Percentiles rank a stretch among this genome's conserved stretches.
Evolutionary conservation across 805 yeast species (phyloP).

Genomic region (Ogataea chonburiensis): DNA sequence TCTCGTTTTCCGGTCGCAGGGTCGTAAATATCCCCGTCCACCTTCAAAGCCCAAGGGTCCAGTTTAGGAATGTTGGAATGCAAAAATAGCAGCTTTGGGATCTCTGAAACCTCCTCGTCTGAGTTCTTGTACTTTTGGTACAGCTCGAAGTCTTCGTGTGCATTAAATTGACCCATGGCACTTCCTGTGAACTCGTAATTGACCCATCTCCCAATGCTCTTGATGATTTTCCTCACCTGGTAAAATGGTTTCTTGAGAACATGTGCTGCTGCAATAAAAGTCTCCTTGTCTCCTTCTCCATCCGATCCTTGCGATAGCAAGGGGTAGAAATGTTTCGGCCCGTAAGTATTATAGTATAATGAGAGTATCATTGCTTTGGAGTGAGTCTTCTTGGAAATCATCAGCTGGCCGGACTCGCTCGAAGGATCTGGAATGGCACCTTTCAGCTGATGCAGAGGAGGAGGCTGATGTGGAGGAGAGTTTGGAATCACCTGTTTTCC

Average conservation of each 20-base stretch:
- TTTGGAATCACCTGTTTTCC: slow-evolving; percentile 28
- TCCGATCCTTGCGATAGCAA: slow-evolving; percentile 47
- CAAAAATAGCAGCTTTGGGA: slow-evolving; percentile 47
- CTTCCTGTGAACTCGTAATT: slow-evolving; percentile 55
- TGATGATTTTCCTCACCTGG: slow-evolving; percentile 54
- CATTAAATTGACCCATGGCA: slow-evolving; percentile 77
- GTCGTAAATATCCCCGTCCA: slow-evolving; percentile 40
- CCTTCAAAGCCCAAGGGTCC: slow-evolving; percentile 55
- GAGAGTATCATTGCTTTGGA: slow-evolving; percentile 52
- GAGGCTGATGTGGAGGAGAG: slow-evolving; percentile 32
- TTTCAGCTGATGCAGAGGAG: slow-evolving; percentile 56
- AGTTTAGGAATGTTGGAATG: slow-evolving; percentile 70
- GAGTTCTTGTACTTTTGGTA: slow-evolving; percentile 26
- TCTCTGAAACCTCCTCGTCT: slow-evolving; percentile 19
- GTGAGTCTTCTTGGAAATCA: slow-evolving; percentile 56
- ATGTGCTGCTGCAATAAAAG: slow-evolving; percentile 58
- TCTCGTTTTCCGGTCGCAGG: slow-evolving; percentile 44
- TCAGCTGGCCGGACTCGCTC: slow-evolving; percentile 63
- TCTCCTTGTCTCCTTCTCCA: slow-evolving; percentile 60
- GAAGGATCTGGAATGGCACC: slow-evolving; percentile 66
- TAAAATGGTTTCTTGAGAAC: slow-evolving; percentile 59
- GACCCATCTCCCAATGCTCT: slow-evolving; percentile 52
- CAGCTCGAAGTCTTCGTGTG: slow-evolving; percentile 53
- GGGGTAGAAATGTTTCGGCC: slow-evolving; percentile 56
- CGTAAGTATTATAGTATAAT: slow-evolving; percentile 59